Base-by-base conservation (phyloP, 2,329 filamentous ascomycete species). In the Clathrospora elynae region DNA sequence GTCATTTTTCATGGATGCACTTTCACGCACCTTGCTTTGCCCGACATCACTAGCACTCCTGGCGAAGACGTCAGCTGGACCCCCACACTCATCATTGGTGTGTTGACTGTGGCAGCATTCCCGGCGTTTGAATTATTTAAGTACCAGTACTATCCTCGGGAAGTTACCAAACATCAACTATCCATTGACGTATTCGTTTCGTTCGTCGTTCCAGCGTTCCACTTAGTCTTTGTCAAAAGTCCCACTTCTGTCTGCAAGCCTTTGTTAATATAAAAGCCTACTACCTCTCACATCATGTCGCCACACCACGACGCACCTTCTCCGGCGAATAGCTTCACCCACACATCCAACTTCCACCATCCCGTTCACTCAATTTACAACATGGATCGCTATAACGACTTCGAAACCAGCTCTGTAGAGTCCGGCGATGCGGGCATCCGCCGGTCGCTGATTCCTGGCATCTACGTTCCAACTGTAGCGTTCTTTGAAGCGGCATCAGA, bases 381-480 rank as follows among this genome's bases (percentile, higher is more conserved):
- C 26, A 68, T 68, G 64, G 49, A 46, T 39, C 57, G 51, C 31
- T 67, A 67, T 55, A 62, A 62, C 54, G 64, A 70, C 39, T 68
- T 68, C 46, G 65, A 70, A 34, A 64, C 63, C 42, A 70, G 66
- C 58, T 71, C 67, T 3, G 49, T 70, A 20, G 66, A 68, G 17
- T 70, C 66, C 6, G 46, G 30, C 7, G 67, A 70, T 39, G 58
- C 66, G 18, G 61, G 59, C 41, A 51, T 70, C 24, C 59, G 55
- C 7, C 68, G 71, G 13, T 51, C 68, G 4, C 52, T 74, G 20
- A 53, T 67, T 7, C 70, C 71, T 11, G 71, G 72, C 32, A 69
- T 75, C 53, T 74, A 75, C 37, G 72, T 74, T 5, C 73, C 73
- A 2, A 74, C 71, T 1, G 66, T 73, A 10, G 71, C 72, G 10